These are phyloP conservation scores for Cyberlindnera mrakii DNA, from an alignment of 805 yeast species.

Conservation along the genomic window DNA sequence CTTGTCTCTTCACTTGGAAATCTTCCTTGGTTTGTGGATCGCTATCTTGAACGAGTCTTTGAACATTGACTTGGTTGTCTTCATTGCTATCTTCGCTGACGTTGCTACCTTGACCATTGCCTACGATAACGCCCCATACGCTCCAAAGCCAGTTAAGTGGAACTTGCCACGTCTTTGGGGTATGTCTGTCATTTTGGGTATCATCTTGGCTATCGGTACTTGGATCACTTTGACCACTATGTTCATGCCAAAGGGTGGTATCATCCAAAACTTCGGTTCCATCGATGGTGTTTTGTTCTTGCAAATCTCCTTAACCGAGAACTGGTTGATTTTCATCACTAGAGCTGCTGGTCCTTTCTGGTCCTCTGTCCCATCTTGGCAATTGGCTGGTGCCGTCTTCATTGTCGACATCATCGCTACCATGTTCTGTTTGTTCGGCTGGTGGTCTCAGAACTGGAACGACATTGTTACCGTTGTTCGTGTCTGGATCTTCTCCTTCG, in stretches of 20 bases:
- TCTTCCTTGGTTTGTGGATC: slow-evolving; percentile 94
- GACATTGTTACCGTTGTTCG: slow-evolving; percentile 92
- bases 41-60: slow-evolving; percentile 84
- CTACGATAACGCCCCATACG: slow-evolving; percentile 94
- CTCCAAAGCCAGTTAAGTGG: slow-evolving; percentile 93
- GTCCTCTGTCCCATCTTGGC: slow-evolving; percentile 96
- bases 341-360: slow-evolving; percentile 98
- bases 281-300: slow-evolving; percentile 89
- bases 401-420: slow-evolving; percentile 88
- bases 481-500: slow-evolving; percentile 93
- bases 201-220: slow-evolving; percentile 82
- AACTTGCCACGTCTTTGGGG: slow-evolving; percentile 96
- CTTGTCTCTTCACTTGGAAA: slow-evolving; percentile 87
- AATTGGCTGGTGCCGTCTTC: slow-evolving; percentile 89
- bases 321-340: slow-evolving; percentile 95
- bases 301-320: slow-evolving; percentile 91
- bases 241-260: slow-evolving; percentile 89
- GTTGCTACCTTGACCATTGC: slow-evolving; percentile 97
- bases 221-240: slow-evolving; percentile 94
- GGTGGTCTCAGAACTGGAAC: slow-evolving; percentile 98
- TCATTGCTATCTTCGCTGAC: slow-evolving; percentile 96
- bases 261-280: slow-evolving; percentile 93
- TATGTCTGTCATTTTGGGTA: slow-evolving; percentile 85
- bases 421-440: slow-evolving; percentile 87
- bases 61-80: slow-evolving; percentile 87